phyloP scores from a whole-genome alignment of 108 stramenopile species.

The Pseudonitzschia multiseries region DNA sequence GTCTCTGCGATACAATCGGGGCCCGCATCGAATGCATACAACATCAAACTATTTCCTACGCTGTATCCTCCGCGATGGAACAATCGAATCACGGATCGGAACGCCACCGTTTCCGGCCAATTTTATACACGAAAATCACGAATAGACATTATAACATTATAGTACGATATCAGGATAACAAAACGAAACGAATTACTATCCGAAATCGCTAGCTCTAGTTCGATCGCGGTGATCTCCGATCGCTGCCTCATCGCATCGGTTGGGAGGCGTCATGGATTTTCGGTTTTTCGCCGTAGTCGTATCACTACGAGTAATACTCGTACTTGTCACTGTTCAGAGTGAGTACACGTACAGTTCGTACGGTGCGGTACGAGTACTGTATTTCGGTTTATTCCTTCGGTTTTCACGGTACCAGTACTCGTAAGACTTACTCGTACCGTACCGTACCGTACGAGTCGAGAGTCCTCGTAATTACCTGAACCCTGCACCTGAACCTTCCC shows the following conservation, averaged over 20 bases:
- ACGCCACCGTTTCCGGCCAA: not conserved
- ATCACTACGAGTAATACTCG: too few species aligned
- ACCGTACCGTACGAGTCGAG: too few species aligned
- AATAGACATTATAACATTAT: not conserved
- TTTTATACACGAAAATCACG: not conserved
- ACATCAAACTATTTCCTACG: not conserved
- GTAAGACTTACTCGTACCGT: not conserved
- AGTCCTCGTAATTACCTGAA: too few species aligned
- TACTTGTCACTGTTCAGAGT: too few species aligned
- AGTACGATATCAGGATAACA: too few species aligned
- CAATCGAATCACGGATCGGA: not conserved
- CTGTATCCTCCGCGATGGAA: slow-evolving; percentile 5
- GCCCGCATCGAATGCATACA: not conserved
- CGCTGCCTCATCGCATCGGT: not conserved
- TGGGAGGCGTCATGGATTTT: not conserved
- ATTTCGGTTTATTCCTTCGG: not conserved
- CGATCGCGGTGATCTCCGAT: not conserved
- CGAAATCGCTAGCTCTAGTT: not conserved
- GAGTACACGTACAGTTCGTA: not conserved
- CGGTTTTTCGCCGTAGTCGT: too few species aligned
- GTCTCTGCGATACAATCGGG: not conserved
- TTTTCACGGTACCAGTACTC: not conserved
- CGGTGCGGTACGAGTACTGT: not conserved
- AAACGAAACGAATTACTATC: not conserved
- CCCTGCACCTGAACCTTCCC: too few species aligned